Evolutionary conservation across 2,329 filamentous ascomycete species (phyloP).

Genomic region (Fusarium euwallaceae): DNA sequence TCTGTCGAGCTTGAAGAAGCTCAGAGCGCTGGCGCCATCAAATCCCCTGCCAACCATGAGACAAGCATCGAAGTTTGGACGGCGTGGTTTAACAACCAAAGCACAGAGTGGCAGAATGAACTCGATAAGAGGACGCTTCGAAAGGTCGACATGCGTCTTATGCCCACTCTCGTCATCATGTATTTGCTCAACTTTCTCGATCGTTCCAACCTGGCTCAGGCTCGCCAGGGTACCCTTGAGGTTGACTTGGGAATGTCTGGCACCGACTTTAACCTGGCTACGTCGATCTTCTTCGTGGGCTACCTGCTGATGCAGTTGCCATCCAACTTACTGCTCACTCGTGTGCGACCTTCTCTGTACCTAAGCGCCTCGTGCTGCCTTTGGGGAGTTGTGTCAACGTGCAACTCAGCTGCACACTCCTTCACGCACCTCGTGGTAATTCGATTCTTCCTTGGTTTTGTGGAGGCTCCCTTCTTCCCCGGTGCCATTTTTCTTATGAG

Average conservation of each 20-base stretch:
- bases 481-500: conserved; percentile 62
- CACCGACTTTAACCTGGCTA: conserved; percentile 69
- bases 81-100: conserved; percentile 26
- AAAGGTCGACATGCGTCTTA: conserved; percentile 65
- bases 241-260: conserved; percentile 65
- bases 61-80: conserved; percentile 22
- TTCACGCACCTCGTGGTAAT: conserved; percentile 60
- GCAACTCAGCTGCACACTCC: conserved; percentile 61
- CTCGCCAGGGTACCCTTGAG: conserved; percentile 66
- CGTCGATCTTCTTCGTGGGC: conserved; percentile 72
- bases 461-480: conserved; percentile 66
- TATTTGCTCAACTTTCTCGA: conserved; percentile 70
- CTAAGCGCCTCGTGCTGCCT: conserved; percentile 62
- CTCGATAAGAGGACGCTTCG: conserved; percentile 55
- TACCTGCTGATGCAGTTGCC: conserved; percentile 74
- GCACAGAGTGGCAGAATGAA: conserved; percentile 31
- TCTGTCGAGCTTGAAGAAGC: conserved; percentile 35
- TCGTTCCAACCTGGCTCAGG: conserved; percentile 66
- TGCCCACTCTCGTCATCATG: conserved; percentile 67
- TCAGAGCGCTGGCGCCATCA: background rate
- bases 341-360: conserved; percentile 66
- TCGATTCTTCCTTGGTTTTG: conserved; percentile 58
- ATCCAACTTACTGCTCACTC: conserved; percentile 69
- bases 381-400: conserved; percentile 56
- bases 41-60: background rate